Evolutionary conservation across 164 flowering plant species (phyloP), one percentile per base, ranked within the genome.

Genomic region (Amborella trichopoda): DNA sequence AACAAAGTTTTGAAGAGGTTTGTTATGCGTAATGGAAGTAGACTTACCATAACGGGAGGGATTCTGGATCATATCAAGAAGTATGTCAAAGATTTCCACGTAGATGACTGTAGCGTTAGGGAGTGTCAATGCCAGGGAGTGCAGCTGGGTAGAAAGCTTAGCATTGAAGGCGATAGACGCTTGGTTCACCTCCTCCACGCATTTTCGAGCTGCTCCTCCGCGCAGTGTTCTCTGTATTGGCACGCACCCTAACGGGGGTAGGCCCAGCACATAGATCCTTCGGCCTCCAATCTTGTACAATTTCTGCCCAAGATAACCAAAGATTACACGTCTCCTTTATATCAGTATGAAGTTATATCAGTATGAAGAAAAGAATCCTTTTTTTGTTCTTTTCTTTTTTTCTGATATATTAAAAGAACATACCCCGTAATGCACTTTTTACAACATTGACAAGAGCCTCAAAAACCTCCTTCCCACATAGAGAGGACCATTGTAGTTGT

Each of bases 181-280:
- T 39, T 46, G n/a, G 32, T 66, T 64, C 34, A 33, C 23, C 0
- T 20, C 8, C 30, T 61, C 61, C 4, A 45, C 58, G 28, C 77
- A 69, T 2, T n/a, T 28, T 54, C 72, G 58, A 6, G 24, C 13
- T 13, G 23, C 12, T 13, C 77, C 77, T 46, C 77, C 77, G 3
- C 25, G 55, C 20, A 72, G 30, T 0, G 77, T 72, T 57, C 74
- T 66, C 23, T 62, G 66, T 34, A 68, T 44, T 22, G 76, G 76
- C 32, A 69, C 48, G 20, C 75, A 71, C 37, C 77, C 74, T 38
- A 69, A 12, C 0, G 72, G 74, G 2, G 77, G 67, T 9, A 53
- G 48, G 21, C 73, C 42, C 8, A 49, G 32, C 6, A 70, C 65
- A 1, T 48, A 73, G 14, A 74, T 57, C 53, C 62, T 68, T 37